phyloP scores from a whole-genome alignment of 2,329 filamentous ascomycete species.

The Triangularia verruculosa region DNA sequence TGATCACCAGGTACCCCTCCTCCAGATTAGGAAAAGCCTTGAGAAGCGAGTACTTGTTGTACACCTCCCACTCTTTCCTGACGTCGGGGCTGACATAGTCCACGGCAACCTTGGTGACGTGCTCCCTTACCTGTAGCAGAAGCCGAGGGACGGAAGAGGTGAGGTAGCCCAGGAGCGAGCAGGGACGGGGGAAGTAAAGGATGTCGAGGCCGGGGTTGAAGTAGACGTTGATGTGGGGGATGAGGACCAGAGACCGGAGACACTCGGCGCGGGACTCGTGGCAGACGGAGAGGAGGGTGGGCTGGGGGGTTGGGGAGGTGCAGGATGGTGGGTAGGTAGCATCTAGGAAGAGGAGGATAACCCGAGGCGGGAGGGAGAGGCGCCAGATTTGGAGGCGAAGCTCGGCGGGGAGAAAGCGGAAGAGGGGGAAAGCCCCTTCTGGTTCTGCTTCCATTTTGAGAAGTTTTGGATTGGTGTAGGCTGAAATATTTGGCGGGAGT shows the following conservation, averaged over 20 bases:
- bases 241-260: conserved; percentile 34
- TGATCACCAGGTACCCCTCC: conserved; percentile 37
- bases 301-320: conserved; percentile 37
- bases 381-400: conserved; percentile 42
- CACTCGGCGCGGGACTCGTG: conserved; percentile 44
- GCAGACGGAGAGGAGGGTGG: conserved; percentile 41
- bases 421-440: conserved; percentile 38
- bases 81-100: conserved; percentile 45
- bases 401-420: conserved; percentile 38
- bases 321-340: conserved; percentile 40
- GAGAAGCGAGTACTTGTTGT: conserved; percentile 48
- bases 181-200: conserved; percentile 38
- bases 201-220: conserved; percentile 37
- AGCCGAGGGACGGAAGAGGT: not conserved
- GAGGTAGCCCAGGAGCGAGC: conserved; percentile 5
- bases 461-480: too few relatives aligned
- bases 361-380: conserved; percentile 36
- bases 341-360: conserved; percentile 41
- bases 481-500: too few relatives aligned
- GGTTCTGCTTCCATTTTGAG: conserved; percentile 7
- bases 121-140: conserved; percentile 30
- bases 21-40: conserved; percentile 39
- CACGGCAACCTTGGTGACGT: conserved; percentile 41
- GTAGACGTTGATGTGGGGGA: conserved; percentile 37
- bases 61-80: conserved; percentile 49